Percentiles rank a stretch among this genome's conserved stretches.
Evolutionary conservation across 2,329 filamentous ascomycete species (phyloP).

Genomic region (Pseudopithomyces maydicus): DNA sequence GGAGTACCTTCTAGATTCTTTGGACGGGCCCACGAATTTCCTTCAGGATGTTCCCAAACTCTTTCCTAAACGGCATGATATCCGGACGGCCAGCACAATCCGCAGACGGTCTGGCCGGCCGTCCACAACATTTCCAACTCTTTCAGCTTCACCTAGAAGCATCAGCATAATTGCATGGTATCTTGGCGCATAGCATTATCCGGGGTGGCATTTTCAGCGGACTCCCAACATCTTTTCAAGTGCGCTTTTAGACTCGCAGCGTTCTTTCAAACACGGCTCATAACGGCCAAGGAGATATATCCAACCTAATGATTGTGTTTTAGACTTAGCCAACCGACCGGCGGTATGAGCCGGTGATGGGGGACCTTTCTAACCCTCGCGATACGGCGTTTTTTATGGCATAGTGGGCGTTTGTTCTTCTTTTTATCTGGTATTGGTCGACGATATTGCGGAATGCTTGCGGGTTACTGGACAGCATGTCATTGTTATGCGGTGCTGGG

Average conservation of each 20-base stretch:
- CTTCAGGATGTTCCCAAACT: conserved; percentile 3
- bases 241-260: conserved; percentile 24
- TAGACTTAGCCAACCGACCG: conserved; percentile 12
- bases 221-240: conserved; percentile 37
- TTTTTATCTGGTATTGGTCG: neutral
- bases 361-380: conserved; percentile 5
- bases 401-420: neutral
- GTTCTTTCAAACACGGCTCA: conserved; percentile 12
- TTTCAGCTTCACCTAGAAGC: conserved; percentile 14
- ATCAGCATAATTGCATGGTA: conserved; percentile 39
- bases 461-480: conserved; percentile 3
- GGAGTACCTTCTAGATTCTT: conserved; percentile 70
- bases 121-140: conserved; percentile 17
- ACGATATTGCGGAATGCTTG: neutral
- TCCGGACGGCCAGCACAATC: conserved; percentile 9
- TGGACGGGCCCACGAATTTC: neutral
- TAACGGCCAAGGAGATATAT: conserved; percentile 36
- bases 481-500: too few species aligned
- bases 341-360: conserved; percentile 10
- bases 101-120: neutral
- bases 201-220: conserved; percentile 24
- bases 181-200: conserved; percentile 31
- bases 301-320: conserved; percentile 27
- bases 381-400: conserved; percentile 9
- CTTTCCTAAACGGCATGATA: conserved; percentile 17